Evolutionary conservation across 106 monocot genomes (phyloP).

Genomic region (Chionographis japonica): DNA sequence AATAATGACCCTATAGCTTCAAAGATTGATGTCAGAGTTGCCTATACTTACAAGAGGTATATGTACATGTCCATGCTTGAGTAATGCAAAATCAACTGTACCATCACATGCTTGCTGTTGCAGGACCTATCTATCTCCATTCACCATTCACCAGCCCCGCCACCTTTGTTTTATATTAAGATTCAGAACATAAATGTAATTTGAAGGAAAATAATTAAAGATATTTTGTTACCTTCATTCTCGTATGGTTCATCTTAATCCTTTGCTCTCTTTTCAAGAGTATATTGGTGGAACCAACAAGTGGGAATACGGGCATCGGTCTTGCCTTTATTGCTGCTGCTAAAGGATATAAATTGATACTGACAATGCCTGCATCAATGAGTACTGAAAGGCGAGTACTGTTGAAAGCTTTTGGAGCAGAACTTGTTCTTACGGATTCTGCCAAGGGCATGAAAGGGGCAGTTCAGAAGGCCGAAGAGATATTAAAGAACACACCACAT

Average conservation of each 20-base stretch:
- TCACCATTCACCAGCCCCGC: too few relatives aligned
- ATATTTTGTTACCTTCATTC: background rate
- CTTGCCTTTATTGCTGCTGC: constrained; percentile 98
- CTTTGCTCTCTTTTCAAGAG: constrained; percentile 32
- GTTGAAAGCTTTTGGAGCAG: constrained; percentile 93
- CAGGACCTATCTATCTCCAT: too few relatives aligned
- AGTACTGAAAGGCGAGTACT: constrained; percentile 93
- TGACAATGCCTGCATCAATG: constrained; percentile 99
- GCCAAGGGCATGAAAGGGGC: constrained; percentile 98
- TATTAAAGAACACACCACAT: constrained; percentile 77
- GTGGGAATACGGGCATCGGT: constrained; percentile 95
- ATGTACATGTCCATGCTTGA: too few relatives aligned
- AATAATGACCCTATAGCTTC: too few relatives aligned
- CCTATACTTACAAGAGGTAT: too few relatives aligned
- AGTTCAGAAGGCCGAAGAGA: constrained; percentile 86
- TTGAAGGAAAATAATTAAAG: too few relatives aligned
- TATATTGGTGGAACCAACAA: constrained; percentile 89
- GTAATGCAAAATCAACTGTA: too few relatives aligned
- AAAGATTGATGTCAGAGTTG: too few relatives aligned
- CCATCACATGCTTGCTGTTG: too few relatives aligned
- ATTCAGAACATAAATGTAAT: too few relatives aligned
- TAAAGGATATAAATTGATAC: constrained; percentile 87
- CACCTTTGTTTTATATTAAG: too few relatives aligned
- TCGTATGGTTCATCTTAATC: background rate
- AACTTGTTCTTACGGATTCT: constrained; percentile 91